Conservation (phyloP, 169 alveolate species). For the Perkinsus chesapeaki region DNA sequence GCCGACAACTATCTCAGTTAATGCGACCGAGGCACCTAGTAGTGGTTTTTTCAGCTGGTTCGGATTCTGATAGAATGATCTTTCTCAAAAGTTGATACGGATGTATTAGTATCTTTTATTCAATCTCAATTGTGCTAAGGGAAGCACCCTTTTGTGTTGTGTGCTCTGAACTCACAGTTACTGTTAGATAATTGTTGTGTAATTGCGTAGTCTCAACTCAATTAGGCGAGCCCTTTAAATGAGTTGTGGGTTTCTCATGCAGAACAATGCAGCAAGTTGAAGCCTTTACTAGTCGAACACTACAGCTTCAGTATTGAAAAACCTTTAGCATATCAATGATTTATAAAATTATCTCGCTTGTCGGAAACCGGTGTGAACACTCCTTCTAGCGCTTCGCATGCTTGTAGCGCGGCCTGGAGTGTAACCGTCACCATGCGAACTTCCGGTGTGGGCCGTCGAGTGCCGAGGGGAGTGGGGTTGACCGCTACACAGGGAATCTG, state of each 20-base stretch:
- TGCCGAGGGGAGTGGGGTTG: not conserved
- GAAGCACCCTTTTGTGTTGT: too few relatives aligned
- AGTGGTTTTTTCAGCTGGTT: not conserved
- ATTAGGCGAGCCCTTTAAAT: too few relatives aligned
- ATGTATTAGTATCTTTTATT: not conserved
- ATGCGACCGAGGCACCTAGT: not conserved
- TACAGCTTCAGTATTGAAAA: not conserved
- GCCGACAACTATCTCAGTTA: not conserved
- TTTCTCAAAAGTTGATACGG: not conserved
- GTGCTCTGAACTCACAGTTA: too few relatives aligned
- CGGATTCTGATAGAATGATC: not conserved
- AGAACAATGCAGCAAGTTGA: too few relatives aligned
- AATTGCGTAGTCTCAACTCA: too few relatives aligned
- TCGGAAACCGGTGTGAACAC: not conserved
- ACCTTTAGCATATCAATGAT: not conserved
- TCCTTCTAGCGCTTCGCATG: not conserved
- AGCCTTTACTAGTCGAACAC: too few relatives aligned
- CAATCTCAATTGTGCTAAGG: too few relatives aligned
- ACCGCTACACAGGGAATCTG: not conserved
- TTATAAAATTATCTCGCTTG: not conserved
- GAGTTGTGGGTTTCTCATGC: too few relatives aligned
- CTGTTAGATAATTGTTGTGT: too few relatives aligned
- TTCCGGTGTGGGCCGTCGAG: too few relatives aligned
- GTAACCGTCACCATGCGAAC: not conserved
- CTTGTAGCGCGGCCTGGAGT: not conserved